Evolutionary conservation across 352 stramenopile genomes (phyloP), one percentile per base, ranked within the genome.

Genomic region (Phytophthora tubulina): DNA sequence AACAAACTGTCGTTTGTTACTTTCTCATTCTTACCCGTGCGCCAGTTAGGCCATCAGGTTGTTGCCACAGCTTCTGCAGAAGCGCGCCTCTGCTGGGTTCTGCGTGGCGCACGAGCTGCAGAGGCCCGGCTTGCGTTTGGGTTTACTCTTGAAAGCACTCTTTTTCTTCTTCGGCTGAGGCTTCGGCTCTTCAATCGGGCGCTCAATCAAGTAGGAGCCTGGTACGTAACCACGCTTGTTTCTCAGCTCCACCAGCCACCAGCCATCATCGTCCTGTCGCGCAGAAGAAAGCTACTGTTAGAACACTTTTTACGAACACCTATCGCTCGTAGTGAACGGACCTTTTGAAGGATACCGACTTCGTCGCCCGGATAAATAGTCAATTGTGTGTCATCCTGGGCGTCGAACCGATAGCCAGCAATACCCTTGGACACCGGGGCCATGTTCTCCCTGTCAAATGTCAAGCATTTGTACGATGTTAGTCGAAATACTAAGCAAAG

Each of bases 41-140:
- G 33, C 21, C 49, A 70, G 41, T 67, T 89, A 91, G 53, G 70
- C 78, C 60, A 85, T 86, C 50, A 95, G 70, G 48, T 88, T 80
- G 73, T 94, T 95, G 44, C 88, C 88, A 50, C 88, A 95, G 61
- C 73, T 92, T 67, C 88, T 82, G 75, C 88, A 95, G 67, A 95
- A 95, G 49, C 88, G 83, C 38, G 88, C 88, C 35, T 91, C 79
- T 3, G 73, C 83, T 15, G 88, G 88, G 74, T 95, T 95, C 54
- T 92, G 84, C 42, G 85, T 95, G 9, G 65, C 74, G 54, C 88
- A 95, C 67, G 81, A 73, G 66, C 78, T 89, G 73, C 88, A 95
- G 44, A 93, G 72, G 17, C 86, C 88, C 6, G 86, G 76, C 30
- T 65, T 81, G 30, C 60, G 71, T 52, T 72, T 84, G 13, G 63